Evolutionary conservation across 225 moss, liverwort and hornwort species (phyloP).

Genomic region (Ulota crispa): DNA sequence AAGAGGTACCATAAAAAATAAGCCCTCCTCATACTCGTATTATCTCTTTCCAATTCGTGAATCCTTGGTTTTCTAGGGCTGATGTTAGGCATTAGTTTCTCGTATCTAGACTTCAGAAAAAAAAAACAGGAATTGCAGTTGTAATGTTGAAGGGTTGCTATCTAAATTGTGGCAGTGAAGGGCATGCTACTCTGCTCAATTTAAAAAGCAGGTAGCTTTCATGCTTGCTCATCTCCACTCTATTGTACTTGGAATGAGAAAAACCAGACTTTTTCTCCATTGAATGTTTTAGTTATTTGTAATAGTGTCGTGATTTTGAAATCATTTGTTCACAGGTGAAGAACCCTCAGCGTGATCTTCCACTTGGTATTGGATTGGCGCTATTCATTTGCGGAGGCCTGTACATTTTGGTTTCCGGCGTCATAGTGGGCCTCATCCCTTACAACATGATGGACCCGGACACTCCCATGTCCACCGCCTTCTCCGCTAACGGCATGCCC

Average conservation of each 20-base stretch:
- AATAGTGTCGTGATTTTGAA: neutral
- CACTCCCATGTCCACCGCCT: conserved; percentile 91
- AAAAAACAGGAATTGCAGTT: neutral
- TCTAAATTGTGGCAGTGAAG: neutral
- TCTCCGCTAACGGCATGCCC: conserved; percentile 75
- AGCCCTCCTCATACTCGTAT: neutral
- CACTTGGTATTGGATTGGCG: conserved; percentile 80
- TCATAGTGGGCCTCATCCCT: conserved; percentile 90
- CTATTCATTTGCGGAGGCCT: conserved; percentile 79
- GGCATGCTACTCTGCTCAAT: neutral
- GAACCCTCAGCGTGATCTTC: conserved; percentile 87
- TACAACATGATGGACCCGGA: conserved; percentile 84
- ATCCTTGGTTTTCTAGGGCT: neutral
- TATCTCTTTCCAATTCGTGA: neutral
- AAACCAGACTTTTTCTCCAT: neutral
- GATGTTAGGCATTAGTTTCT: neutral
- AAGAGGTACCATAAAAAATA: conserved; percentile 56
- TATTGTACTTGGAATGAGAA: neutral
- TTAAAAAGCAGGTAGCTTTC: neutral
- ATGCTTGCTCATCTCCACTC: neutral
- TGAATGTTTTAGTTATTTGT: neutral
- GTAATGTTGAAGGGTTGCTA: neutral
- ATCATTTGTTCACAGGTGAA: conserved; percentile 60
- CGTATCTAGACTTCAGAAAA: neutral
- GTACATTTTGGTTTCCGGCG: conserved; percentile 82